phyloP scores from a whole-genome alignment of 1,139 yeast genomes.

The Scheffersomyces lignicola region DNA sequence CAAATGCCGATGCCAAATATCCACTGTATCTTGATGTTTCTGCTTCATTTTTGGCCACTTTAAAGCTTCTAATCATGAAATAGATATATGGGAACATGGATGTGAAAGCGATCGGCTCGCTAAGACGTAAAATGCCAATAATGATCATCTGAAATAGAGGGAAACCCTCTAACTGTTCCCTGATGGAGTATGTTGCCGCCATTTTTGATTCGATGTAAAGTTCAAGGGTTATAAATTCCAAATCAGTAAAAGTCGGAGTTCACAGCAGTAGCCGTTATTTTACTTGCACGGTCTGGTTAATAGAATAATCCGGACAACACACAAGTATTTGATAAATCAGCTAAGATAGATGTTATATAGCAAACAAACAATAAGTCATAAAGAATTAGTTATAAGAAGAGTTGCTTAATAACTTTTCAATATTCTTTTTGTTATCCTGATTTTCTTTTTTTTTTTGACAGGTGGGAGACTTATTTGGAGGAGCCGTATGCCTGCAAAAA shows the following conservation, averaged over 20 bases:
- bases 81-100: slow-evolving; percentile 64
- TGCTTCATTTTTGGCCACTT: slow-evolving; percentile 50
- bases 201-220: too few species aligned
- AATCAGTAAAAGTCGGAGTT: too few species aligned
- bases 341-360: too few species aligned
- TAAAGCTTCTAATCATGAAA: slow-evolving; percentile 61
- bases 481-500: neutral
- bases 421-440: too few species aligned
- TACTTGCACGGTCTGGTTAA: too few species aligned
- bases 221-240: too few species aligned
- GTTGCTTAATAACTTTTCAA: too few species aligned
- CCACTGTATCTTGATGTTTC: slow-evolving; percentile 60
- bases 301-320: too few species aligned
- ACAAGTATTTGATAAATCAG: too few species aligned
- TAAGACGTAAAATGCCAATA: slow-evolving; percentile 46
- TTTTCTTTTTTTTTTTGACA: neutral
- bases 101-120: slow-evolving; percentile 66
- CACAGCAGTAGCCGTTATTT: too few species aligned
- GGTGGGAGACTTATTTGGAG: neutral
- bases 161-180: slow-evolving; percentile 37
- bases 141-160: slow-evolving; percentile 53
- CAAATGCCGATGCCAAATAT: slow-evolving; percentile 56
- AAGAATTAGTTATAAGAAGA: too few species aligned
- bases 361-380: too few species aligned
- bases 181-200: slow-evolving; percentile 8